Conservation (phyloP, 768 basidiomycete species). For the Boletus rex-veris region DNA sequence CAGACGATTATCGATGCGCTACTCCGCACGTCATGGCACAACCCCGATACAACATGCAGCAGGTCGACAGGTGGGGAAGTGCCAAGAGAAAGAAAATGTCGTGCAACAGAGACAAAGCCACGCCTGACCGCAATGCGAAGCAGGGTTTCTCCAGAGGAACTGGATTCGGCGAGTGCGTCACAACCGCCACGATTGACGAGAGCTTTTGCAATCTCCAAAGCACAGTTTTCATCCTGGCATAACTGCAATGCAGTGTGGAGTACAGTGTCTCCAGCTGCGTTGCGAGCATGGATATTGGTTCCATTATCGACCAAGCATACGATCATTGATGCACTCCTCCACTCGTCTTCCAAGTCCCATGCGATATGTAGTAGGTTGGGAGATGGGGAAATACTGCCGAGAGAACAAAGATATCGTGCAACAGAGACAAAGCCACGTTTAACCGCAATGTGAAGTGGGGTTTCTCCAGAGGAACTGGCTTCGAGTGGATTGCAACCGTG, state of each 20-base stretch:
- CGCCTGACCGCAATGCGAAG: not conserved
- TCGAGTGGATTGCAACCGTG: too few relatives aligned
- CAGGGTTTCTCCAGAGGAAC: not conserved
- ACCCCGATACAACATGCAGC: not conserved
- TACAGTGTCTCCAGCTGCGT: not conserved
- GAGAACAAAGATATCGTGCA: not conserved
- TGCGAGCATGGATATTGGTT: not conserved
- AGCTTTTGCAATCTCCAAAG: not conserved
- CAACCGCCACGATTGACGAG: not conserved
- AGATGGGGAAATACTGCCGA: not conserved
- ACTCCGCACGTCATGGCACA: too few relatives aligned
- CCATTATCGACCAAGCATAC: not conserved
- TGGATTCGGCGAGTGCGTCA: not conserved
- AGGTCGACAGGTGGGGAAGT: not conserved
- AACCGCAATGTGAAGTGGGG: too few relatives aligned
- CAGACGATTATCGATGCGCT: too few relatives aligned
- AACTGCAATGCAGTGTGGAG: not conserved
- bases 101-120: not conserved
- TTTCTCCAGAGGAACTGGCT: too few relatives aligned
- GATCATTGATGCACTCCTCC: too few relatives aligned
- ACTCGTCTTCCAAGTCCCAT: too few relatives aligned
- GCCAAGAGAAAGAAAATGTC: not conserved
- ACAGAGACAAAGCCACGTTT: too few relatives aligned
- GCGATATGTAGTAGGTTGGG: not conserved
- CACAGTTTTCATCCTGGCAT: not conserved